phyloP scores from a whole-genome alignment of 1,284 basidiomycete species.

The Sanghuangporus weigelae region DNA sequence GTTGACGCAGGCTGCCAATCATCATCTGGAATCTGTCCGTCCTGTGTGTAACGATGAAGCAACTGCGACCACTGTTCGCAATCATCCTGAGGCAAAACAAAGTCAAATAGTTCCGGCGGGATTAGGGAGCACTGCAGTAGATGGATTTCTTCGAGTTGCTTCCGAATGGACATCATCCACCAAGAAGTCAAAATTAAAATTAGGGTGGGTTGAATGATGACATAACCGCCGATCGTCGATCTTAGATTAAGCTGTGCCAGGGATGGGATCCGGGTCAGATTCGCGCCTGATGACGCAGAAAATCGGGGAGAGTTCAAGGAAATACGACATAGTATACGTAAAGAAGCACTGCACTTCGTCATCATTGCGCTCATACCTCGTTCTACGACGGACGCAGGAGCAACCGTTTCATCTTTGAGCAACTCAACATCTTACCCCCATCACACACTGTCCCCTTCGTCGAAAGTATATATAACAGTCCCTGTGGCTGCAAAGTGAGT shows the following conservation, averaged over 20 bases:
- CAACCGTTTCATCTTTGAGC: not conserved
- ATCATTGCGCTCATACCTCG: not conserved
- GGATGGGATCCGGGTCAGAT: not conserved
- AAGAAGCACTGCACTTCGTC: not conserved
- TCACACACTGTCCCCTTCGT: not conserved
- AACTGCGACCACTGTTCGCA: slow-evolving; percentile 12
- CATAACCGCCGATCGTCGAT: not conserved
- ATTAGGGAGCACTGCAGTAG: slow-evolving; percentile 31
- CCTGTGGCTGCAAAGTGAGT: not conserved
- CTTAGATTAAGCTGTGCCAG: not conserved
- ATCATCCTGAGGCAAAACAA: slow-evolving; percentile 14
- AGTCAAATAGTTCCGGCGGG: slow-evolving; percentile 27
- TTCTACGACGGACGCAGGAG: not conserved
- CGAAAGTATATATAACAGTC: slow-evolving; percentile 1
- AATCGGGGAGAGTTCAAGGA: not conserved
- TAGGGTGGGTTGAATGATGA: not conserved
- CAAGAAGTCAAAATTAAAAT: not conserved
- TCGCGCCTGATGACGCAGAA: not conserved
- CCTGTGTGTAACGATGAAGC: slow-evolving; percentile 2
- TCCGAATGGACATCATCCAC: not conserved
- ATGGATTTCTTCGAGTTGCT: slow-evolving; percentile 22
- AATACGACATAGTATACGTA: not conserved
- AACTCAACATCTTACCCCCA: not conserved
- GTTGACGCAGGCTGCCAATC: slow-evolving; percentile 18
- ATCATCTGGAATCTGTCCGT: not conserved